These are phyloP conservation scores for Huntiella omanensis DNA, from an alignment of 2,329 filamentous ascomycete species.

Conservation along the genomic window DNA sequence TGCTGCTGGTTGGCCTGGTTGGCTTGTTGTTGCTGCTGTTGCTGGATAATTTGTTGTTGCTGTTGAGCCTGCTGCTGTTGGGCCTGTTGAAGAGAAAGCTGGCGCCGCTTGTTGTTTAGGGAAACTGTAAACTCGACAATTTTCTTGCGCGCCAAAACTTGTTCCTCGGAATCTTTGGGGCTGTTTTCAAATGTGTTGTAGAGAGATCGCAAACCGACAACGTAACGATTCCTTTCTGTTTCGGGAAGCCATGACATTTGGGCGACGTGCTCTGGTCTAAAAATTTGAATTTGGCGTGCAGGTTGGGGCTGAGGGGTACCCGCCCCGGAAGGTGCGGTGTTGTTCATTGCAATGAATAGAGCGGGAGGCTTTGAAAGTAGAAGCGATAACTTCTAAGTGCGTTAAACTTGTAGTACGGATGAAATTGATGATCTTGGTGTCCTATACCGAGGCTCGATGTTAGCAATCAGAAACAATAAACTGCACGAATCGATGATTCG, in stretches of 20 bases:
- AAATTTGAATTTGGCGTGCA: conserved; percentile 22
- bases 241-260: conserved; percentile 29
- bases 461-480: too few relatives aligned
- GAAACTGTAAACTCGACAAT: conserved; percentile 42
- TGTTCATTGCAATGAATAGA: too few relatives aligned
- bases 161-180: conserved; percentile 27
- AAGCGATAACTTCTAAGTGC: too few relatives aligned
- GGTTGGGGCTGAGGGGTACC: conserved; percentile 13
- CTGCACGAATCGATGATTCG: too few relatives aligned
- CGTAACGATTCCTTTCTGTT: conserved; percentile 39
- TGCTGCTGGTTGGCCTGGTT: conserved; percentile 12
- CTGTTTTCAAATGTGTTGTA: conserved; percentile 34
- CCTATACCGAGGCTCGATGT: too few relatives aligned
- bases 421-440: too few relatives aligned
- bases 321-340: conserved; percentile 12
- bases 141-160: conserved; percentile 34
- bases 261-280: conserved; percentile 33
- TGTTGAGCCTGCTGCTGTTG: conserved; percentile 16
- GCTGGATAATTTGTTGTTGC: conserved; percentile 12
- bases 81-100: conserved; percentile 21
- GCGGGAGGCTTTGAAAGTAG: too few relatives aligned
- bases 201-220: conserved; percentile 32
- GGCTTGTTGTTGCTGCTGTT: conserved; percentile 13
- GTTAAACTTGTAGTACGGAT: too few relatives aligned
- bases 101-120: conserved; percentile 26